Base-by-base conservation (phyloP, 2,329 filamentous ascomycete genomes). In the Periglandula ipomoeae region DNA sequence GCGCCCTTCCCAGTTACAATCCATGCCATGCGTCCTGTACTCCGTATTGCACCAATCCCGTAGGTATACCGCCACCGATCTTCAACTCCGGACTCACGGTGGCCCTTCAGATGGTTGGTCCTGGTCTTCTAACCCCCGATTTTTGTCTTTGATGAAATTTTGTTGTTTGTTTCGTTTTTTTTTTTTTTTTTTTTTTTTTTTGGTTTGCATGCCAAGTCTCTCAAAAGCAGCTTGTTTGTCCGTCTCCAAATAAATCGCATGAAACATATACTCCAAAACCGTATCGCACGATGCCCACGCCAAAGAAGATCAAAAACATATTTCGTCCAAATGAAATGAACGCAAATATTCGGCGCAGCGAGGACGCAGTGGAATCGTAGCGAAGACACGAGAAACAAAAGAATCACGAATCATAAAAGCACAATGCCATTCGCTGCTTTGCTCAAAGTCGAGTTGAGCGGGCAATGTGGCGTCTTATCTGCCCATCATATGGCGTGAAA, bases 401-500 rank as follows among this genome's bases (percentile, higher is more conserved):
- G 7, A 23, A 20, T 0, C 13, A 13, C 10, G 38, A 9, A 17
- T 5, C 32, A 19, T 15, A 44, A 22, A 32, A 35, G 20, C 8
- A 30, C 26, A 9, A 34, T 22, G 41, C 26, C n/a, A 19, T 32
- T n/a, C 24, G 20, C 7, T 15, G 10, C 13, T 24, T 15, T 23
- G 22, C 22, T 6, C 38, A 23, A 15, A 15, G 22, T 15, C 20
- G 19, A 15, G 13, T 13, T n/a, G 22, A 15, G 20, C 15, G n/a
- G n/a, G n/a, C 20, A n/a, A 15, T 11, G 15, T 24, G 20, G 13
- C 15, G 20, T 17, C n/a, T 52, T 56, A 66, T 43, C 61, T 56
- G 9, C 64, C 63, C 57, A 66, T 61, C 64, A 65, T 66, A 45
- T 66, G 61, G 4, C 62, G 57, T 20, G 61, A 58, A 23, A 62